Base-by-base conservation (phyloP, 345 rosid genomes). In the Populus ilicifolia region DNA sequence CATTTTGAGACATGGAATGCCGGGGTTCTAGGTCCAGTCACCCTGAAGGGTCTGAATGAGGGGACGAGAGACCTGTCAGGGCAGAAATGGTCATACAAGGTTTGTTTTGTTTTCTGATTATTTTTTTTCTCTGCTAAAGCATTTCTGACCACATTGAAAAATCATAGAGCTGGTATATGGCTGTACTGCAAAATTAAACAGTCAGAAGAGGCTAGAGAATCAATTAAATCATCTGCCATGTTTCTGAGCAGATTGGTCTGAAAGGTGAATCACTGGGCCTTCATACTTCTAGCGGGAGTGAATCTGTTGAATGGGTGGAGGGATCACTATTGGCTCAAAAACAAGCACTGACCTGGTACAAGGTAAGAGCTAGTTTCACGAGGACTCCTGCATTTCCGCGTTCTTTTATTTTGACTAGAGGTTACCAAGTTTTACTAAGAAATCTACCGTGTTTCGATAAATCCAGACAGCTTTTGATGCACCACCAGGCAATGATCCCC, bases 381-480 rank as follows among this genome's bases (percentile, higher is more conserved):
- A 25, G 17, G n/a, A 64, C 25, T 0, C 75, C 17, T 27, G 50
- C n/a, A 1, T 80, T 27, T 38, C 39, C 10, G 25, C 39, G 4
- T 39, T 65, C 20, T 27, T 20, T 63, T 46, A 66, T 21, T 41
- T 18, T 54, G 39, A 5, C 1, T 12, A 18, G 1, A 41, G 21
- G 56, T 4, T 16, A 21, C 8, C 6, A 9, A 30, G 11, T 61
- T n/a, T 43, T 69, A 16, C 1, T 18, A 33, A 35, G 20, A 52
- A 5, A 70, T 78, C 6, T 2, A 2, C 14, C 35, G 2, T 54
- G 62, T 30, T 56, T 16, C 38, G 17, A 63, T 33, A 67, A 63
- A 86, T 78, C 69, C 81, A 94, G 98, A 80, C 97, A 25, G 88
- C 86, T 21, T 90, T 94, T 72, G 76, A 82, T 50, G 89, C 91